Percentiles rank a stretch among this genome's conserved stretches.
Evolutionary conservation across 371 early-diverging fungal species (phyloP).

Genomic region (Mortierella sp.): DNA sequence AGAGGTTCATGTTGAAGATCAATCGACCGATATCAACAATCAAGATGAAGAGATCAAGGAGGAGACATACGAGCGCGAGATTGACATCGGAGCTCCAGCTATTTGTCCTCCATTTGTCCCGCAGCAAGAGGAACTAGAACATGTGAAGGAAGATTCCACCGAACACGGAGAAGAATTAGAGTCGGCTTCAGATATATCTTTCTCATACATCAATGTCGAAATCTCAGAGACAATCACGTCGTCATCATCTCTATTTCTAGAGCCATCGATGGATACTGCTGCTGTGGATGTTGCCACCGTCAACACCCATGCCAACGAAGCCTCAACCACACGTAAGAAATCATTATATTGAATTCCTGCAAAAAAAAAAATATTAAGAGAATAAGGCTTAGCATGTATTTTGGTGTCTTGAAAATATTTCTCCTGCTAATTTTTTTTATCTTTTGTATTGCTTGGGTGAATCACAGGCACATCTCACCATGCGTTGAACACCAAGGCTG

Average conservation of each 20-base stretch:
- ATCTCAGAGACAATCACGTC: neutral
- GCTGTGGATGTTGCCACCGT: neutral
- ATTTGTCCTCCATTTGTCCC: neutral
- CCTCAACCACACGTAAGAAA: neutral
- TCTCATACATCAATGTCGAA: constrained; percentile 4
- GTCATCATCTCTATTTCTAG: neutral
- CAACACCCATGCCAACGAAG: neutral
- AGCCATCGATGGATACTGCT: neutral
- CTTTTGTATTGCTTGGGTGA: neutral
- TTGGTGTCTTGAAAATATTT: neutral
- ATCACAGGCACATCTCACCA: constrained; percentile 6
- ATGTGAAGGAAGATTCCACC: neutral
- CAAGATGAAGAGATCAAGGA: constrained; percentile 1
- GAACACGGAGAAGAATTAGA: neutral
- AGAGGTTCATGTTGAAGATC: neutral
- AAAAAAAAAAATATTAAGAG: no score
- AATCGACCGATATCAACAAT: neutral
- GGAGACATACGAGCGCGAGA: neutral
- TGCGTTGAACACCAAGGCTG: constrained; percentile 10
- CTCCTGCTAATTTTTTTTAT: neutral
- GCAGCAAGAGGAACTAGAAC: neutral
- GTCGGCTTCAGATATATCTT: constrained; percentile 1
- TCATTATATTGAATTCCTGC: neutral
- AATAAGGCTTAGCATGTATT: no score
- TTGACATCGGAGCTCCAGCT: neutral